Conservation (phyloP, 768 basidiomycete genomes). For the Trametes villosa region DNA sequence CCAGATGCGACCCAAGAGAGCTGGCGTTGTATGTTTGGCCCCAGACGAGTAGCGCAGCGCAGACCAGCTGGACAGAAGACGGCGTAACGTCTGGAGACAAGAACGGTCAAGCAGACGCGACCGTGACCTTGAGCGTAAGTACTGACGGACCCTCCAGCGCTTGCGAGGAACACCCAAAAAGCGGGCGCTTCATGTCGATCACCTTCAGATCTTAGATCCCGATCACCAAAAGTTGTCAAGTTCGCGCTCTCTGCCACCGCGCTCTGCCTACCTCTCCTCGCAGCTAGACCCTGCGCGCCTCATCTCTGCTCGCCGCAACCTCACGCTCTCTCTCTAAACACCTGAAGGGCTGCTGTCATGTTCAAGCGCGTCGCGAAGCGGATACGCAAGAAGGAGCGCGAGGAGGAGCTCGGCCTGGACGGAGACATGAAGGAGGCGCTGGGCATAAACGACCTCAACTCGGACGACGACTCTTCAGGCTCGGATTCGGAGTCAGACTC, state of each 20-base stretch:
- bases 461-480: conserved; percentile 72
- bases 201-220: conserved; percentile 7
- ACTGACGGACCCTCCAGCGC: no score
- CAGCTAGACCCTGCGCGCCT: neutral
- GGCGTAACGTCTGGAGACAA: no score
- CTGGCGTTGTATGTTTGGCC: no score
- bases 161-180: neutral
- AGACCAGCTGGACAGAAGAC: no score
- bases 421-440: conserved; percentile 65
- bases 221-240: neutral
- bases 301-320: neutral
- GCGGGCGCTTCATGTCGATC: conserved; percentile 13
- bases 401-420: conserved; percentile 67
- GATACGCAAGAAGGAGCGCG: conserved; percentile 59
- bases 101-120: no score
- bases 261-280: neutral
- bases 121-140: no score
- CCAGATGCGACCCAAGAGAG: no score
- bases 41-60: no score
- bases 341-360: conserved; percentile 45
- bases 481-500: conserved; percentile 44
- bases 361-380: conserved; percentile 81
- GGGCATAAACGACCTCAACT: conserved; percentile 76
- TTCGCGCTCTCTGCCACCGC: neutral
- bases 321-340: neutral